Base-by-base conservation (phyloP, 441 rosid genomes). In the Adansonia madagascariensis region DNA sequence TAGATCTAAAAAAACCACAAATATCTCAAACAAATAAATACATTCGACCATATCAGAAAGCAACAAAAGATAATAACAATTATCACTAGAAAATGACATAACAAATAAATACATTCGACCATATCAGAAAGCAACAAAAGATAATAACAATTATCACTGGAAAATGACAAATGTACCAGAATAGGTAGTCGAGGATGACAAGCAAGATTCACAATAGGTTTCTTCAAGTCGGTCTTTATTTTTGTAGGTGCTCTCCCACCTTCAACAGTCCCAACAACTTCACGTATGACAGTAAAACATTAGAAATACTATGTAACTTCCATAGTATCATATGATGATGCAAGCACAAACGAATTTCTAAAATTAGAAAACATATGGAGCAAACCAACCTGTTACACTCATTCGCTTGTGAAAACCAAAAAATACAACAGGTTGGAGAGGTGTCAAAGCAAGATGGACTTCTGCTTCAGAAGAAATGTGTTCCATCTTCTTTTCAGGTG, bases 181-280 rank as follows among this genome's bases (percentile, higher is more conserved):
- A 93, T 92, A 80, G 99, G 98, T 20, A 92, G 98, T 66, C 99
- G 94, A 57, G 99, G 98, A 88, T 97, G 98, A 82, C 99, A 94
- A 77, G 99, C 94, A 85, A 97, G 94, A 82, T 94, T 93, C 65
- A 97, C 90, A n/a, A 97, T 77, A 22, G 98, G 99, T 84, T 91
- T 97, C 90, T 97, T 97, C 89, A 97, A 84, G 88, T 97, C 99
- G 11, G 98, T 89, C 89, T 91, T 97, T 86, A 97, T 97, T 82
- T 94, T 97, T 43, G 97, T 97, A 0, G 99, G 99, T 59, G 97
- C 85, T 79, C 91, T 89, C 73, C 99, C 98, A 70, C 98, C 99
- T 84, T 97, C 99, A 77, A 97, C 91, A 78, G 98, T 97, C 84
- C 99, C 99, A 85, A 97, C 98, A 88, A 93, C 99, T 97, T 82